These are phyloP conservation scores for Wickerhamomyces pijperi DNA, from an alignment of 805 yeast species.

Conservation along the genomic window DNA sequence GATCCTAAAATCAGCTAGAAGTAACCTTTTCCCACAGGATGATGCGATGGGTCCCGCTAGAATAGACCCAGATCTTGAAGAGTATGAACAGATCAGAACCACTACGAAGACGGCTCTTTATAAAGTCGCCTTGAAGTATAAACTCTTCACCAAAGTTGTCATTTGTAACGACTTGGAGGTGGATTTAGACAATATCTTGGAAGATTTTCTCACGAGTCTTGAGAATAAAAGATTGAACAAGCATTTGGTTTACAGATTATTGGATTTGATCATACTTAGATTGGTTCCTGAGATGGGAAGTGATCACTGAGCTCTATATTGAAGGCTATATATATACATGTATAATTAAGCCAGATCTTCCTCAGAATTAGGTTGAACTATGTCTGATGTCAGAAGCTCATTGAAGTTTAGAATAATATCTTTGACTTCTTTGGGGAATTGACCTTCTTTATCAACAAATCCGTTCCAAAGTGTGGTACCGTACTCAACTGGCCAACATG, in stretches of 20 bases:
- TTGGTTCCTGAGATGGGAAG: slow-evolving; percentile 26
- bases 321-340: too few relatives aligned
- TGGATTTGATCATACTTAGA: slow-evolving; percentile 30
- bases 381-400: too few relatives aligned
- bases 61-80: slow-evolving; percentile 28
- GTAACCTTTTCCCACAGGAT: slow-evolving; percentile 35
- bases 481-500: too few relatives aligned
- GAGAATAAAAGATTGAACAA: slow-evolving; percentile 30
- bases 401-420: too few relatives aligned
- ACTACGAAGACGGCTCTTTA: slow-evolving; percentile 19
- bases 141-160: slow-evolving; percentile 1
- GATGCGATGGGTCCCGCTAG: slow-evolving; percentile 38
- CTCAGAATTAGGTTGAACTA: too few relatives aligned
- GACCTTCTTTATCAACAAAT: too few relatives aligned
- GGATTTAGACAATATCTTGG: slow-evolving; percentile 16
- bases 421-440: too few relatives aligned
- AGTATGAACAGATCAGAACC: slow-evolving; percentile 22
- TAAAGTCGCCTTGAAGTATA: slow-evolving; percentile 11
- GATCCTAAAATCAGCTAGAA: slow-evolving; percentile 21
- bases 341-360: too few relatives aligned
- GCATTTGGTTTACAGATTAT: slow-evolving; percentile 27
- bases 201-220: slow-evolving; percentile 23
- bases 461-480: too few relatives aligned
- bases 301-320: not conserved
- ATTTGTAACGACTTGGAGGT: slow-evolving; percentile 6